Evolutionary conservation across 1,284 basidiomycete genomes (phyloP).

Genomic region (Ceratobasidium sp.): DNA sequence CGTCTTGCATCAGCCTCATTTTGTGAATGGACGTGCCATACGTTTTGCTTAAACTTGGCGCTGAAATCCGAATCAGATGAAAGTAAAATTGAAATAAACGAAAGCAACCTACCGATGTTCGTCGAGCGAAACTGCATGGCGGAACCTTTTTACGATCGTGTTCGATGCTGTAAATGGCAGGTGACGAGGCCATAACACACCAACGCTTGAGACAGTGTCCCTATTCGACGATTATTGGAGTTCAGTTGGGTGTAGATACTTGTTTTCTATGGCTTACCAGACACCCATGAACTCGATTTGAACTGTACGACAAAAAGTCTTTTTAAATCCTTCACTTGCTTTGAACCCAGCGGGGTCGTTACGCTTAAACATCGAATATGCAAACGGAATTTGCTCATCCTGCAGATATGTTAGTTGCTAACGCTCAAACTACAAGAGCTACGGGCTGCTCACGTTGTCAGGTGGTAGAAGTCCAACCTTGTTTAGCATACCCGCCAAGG

Average conservation of each 20-base stretch:
- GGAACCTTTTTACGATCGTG: constrained; percentile 42
- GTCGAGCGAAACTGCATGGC: constrained; percentile 43
- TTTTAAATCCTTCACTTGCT: constrained; percentile 27
- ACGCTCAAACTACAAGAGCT: background rate
- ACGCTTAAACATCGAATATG: constrained; percentile 40
- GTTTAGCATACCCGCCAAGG: constrained; percentile 49
- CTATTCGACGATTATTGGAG: constrained; percentile 18
- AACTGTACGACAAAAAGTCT: constrained; percentile 35
- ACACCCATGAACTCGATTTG: constrained; percentile 38
- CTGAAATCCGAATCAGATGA: constrained; percentile 9
- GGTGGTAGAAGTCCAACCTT: constrained; percentile 46
- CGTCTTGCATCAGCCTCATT: background rate
- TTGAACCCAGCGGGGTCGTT: constrained; percentile 16
- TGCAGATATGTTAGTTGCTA: background rate
- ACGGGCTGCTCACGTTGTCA: constrained; percentile 40
- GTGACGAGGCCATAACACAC: constrained; percentile 41
- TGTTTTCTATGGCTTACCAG: background rate
- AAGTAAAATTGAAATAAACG: background rate
- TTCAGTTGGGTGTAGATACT: background rate
- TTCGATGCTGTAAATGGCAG: constrained; percentile 44
- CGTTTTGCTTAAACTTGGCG: constrained; percentile 43
- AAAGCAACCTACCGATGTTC: constrained; percentile 39
- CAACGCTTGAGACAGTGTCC: constrained; percentile 44
- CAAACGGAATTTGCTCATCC: constrained; percentile 42
- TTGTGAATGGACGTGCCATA: constrained; percentile 39